Evolutionary conservation across 345 rosid species (phyloP), one percentile per base, ranked within the genome.

Genomic region (Rubroshorea leprosula): DNA sequence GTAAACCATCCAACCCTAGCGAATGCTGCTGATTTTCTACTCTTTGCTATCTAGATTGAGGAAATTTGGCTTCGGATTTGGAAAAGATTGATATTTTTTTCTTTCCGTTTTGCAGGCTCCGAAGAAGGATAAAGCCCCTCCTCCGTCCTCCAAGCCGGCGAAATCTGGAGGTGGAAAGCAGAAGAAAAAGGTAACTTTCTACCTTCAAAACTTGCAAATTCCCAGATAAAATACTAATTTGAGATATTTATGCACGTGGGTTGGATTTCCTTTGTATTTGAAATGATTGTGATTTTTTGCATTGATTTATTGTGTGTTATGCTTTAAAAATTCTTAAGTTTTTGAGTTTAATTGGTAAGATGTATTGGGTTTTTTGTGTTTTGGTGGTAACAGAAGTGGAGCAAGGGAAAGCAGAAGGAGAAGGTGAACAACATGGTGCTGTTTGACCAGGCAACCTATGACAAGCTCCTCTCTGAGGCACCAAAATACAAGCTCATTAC

Each of bases 321-420:
- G 41, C 12, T 35, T 10, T 35, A 6, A 6, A 35, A 35, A 1
- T 35, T 35, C n/a, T n/a, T n/a, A n/a, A n/a, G n/a, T n/a, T n/a
- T n/a, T n/a, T n/a, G n/a, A n/a, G n/a, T n/a, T n/a, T n/a, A n/a
- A n/a, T 58, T 1, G 18, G 26, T 58, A 19, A 25, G n/a, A 35
- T 3, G 15, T 38, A n/a, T 35, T 10, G 51, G 10, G 45, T 23
- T 13, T 13, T 43, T 63, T 10, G 41, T 35, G 41, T 35, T 6
- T 27, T 27, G 9, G 23, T 23, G 29, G 26, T 55, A 61, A 73
- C 78, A 85, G 88, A 87, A 87, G 79, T 87, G 90, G 95, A 84
- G 90, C 79, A 87, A 87, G 70, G 95, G 90, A 63, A 83, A 87
- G 79, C 95, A 87, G 68, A 86, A 87, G 88, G 95, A 87, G 80